Evolutionary conservation across 148 eudicot species (phyloP).

Genomic region (Rhododendron mucronatum): DNA sequence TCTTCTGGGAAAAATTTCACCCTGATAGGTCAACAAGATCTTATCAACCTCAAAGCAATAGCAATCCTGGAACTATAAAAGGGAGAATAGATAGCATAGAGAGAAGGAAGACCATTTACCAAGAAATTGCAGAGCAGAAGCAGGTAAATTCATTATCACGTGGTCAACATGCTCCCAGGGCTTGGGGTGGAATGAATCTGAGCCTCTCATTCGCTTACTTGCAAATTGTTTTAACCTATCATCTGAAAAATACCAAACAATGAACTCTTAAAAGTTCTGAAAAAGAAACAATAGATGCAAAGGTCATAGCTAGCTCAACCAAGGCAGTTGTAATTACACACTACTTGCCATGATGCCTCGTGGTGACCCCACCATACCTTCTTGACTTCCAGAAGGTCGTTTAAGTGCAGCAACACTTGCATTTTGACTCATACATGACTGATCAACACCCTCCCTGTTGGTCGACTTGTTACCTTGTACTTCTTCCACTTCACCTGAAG

Average conservation of each 20-base stretch:
- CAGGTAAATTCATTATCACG: constrained; percentile 24
- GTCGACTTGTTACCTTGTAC: constrained; percentile 9
- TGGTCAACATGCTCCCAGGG: constrained; percentile 85
- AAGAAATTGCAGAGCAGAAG: constrained; percentile 83
- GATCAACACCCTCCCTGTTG: constrained; percentile 20
- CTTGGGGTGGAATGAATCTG: constrained; percentile 37
- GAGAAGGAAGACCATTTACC: constrained; percentile 36
- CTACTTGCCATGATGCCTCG: neutral
- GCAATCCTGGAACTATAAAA: neutral
- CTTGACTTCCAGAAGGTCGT: constrained; percentile 49
- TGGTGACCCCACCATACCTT: constrained; percentile 37
- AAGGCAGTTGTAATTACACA: neutral
- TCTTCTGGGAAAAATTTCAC: neutral
- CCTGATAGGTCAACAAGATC: neutral
- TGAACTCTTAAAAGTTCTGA: constrained; percentile 24
- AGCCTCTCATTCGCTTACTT: constrained; percentile 47
- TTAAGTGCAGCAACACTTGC: constrained; percentile 33
- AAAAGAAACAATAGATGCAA: neutral
- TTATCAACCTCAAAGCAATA: neutral
- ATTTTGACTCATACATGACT: constrained; percentile 18
- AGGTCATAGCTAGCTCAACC: constrained; percentile 2
- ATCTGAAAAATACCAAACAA: constrained; percentile 26
- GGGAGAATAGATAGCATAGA: neutral
- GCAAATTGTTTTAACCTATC: constrained; percentile 32
- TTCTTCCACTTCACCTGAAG: constrained; percentile 26